Base-by-base conservation (phyloP, 1,139 yeast genomes). In the Debaryomyces udenii region DNA sequence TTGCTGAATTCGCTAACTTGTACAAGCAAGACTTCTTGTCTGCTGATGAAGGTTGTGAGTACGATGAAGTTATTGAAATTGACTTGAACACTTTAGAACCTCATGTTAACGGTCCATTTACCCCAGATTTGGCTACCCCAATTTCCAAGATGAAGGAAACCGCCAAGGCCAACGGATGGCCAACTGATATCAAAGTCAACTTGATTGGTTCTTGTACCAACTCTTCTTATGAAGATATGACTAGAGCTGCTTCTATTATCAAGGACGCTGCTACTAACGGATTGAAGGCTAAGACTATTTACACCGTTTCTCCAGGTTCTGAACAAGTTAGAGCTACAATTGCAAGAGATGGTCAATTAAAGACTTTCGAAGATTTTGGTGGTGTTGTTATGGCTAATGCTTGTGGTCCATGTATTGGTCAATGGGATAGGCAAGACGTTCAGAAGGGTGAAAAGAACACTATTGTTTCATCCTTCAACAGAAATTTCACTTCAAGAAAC, bases 331-430 rank as follows among this genome's bases (percentile, higher is more conserved):
- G 99, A 78, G 98, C 98, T 55, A 93, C 98, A 56, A 90, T 93
- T 67, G 96, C 85, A 64, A 86, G 98, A 76, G 99, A 93, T 68
- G 98, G 98, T 61, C 91, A 86, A 75, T 80, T 91, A 60, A 74
- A 86, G 63, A 85, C 91, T 57, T 90, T 93, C 73, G 82, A 84
- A 68, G 94, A 88, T 63, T 86, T 86, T 56, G 98, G 98, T 62
- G 98, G 96, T 75, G 78, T 85, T 50, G 96, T 93, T 49, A 79
- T 93, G 70, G 98, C 99, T 55, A 93, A 93, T 68, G 99, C 99
- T 51, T 91, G 99, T 81, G 99, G 99, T 70, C 99, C 99, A 70
- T 91, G 99, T 82, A 93, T 93, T 65, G 99, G 99, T 69, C 99
- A 93, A 81, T 93, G 99, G 99, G 98, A 93, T 69, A 88, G 99